phyloP scores from a whole-genome alignment of 345 rosid species.

The Gossypium bickii region DNA sequence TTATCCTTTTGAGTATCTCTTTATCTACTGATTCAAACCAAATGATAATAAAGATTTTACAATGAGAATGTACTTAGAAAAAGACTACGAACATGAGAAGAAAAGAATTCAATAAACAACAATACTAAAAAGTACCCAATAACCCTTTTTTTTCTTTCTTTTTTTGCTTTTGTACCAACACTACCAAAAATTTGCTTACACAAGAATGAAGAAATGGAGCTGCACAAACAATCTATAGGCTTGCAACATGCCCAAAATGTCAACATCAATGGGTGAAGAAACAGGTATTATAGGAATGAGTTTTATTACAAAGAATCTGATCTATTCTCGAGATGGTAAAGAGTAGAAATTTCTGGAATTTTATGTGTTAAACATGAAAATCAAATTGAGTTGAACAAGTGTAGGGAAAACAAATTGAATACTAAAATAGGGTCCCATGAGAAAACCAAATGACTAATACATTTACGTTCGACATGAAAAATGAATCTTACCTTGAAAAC shows the following conservation, averaged over 20 bases:
- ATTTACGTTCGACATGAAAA: not conserved
- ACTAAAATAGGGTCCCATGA: not conserved
- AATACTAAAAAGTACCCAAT: constrained; percentile 4
- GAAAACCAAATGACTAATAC: not conserved
- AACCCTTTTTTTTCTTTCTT: not conserved
- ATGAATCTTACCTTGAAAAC: constrained; percentile 2
- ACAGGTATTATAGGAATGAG: constrained; percentile 35
- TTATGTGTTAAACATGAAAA: not conserved
- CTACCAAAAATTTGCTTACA: constrained; percentile 58
- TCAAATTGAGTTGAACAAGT: not conserved
- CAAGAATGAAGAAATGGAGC: constrained; percentile 79
- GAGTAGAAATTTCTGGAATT: constrained; percentile 16
- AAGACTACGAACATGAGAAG: constrained; percentile 15
- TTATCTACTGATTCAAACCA: constrained; percentile 17
- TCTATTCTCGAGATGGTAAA: constrained; percentile 20
- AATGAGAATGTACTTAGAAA: not conserved
- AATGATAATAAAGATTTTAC: constrained; percentile 14
- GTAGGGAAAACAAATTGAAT: not conserved
- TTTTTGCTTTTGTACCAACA: constrained; percentile 22
- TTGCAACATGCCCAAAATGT: constrained; percentile 28
- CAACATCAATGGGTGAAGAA: constrained; percentile 14
- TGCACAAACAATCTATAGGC: constrained; percentile 60
- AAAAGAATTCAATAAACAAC: constrained; percentile 16
- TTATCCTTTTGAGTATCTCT: not conserved
- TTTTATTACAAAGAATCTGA: constrained; percentile 54